Conservation (phyloP, 176 grass and related monocot genomes). For the Aegilops bicornis region DNA sequence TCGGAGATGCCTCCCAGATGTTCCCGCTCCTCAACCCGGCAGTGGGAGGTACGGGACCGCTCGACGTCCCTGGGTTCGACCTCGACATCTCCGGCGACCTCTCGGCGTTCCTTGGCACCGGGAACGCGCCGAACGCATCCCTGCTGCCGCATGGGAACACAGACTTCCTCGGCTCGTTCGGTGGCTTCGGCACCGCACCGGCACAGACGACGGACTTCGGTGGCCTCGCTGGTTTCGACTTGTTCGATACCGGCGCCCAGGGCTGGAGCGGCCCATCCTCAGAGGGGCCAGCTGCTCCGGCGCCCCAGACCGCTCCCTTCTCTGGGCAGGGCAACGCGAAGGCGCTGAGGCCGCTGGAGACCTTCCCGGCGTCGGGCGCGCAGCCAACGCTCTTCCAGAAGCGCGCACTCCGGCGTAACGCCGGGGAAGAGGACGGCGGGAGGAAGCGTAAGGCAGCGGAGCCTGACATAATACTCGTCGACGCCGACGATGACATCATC, state of each 20-base stretch:
- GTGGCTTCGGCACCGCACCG: conserved; percentile 54
- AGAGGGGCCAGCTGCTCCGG: conserved; percentile 3
- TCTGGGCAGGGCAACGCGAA: conserved; percentile 60
- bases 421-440: conserved; percentile 57
- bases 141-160: conserved; percentile 28
- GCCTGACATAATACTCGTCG: conserved; percentile 37
- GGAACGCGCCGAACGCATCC: conserved; percentile 30
- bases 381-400: conserved; percentile 98
- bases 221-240: conserved; percentile 46
- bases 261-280: conserved; percentile 19
- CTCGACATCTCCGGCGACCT: conserved; percentile 45
- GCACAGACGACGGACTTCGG: conserved; percentile 39
- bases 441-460: conserved; percentile 64
- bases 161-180: conserved; percentile 52
- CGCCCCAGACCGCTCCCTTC: conserved; percentile 29
- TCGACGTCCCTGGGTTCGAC: conserved; percentile 66
- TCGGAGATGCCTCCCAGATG: conserved; percentile 28
- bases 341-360: conserved; percentile 77
- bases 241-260: conserved; percentile 42
- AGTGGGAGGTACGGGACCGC: conserved; percentile 32
- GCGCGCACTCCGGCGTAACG: conserved; percentile 76
- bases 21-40: conserved; percentile 49
- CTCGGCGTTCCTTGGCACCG: conserved; percentile 26
- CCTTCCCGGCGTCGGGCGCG: conserved; percentile 64
- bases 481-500: conserved; percentile 54